Evolutionary conservation across 371 early-diverging fungal species (phyloP).

Genomic region (Mortierella sp.): DNA sequence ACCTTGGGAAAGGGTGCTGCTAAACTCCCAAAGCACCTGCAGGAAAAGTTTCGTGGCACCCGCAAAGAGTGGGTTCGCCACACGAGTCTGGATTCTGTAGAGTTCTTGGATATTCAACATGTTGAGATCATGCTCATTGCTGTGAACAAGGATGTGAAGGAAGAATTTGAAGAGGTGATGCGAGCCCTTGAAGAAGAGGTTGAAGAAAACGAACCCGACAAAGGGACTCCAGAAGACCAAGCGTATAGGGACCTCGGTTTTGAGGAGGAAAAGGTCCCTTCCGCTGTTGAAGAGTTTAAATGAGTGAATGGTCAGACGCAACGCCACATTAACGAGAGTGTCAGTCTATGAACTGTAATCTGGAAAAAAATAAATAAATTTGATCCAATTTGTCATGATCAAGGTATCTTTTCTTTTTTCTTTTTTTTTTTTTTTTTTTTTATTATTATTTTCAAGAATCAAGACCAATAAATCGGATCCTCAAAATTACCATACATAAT

Average conservation of each 20-base stretch:
- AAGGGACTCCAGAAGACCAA: conserved; percentile 8
- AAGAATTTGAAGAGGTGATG: conserved; percentile 21
- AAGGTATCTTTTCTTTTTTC: no score
- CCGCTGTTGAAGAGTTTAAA: background rate
- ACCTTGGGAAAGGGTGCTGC: conserved; percentile 23
- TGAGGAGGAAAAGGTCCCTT: conserved; percentile 11
- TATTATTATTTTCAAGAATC: no score
- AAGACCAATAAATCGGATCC: no score
- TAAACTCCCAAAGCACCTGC: conserved; percentile 25
- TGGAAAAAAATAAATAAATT: no score
- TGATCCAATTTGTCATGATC: no score
- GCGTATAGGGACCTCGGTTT: conserved; percentile 22
- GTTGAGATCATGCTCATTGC: conserved; percentile 25
- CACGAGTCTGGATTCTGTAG: conserved; percentile 15
- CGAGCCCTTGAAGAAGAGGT: conserved; percentile 16
- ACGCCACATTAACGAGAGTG: no score
- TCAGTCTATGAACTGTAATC: no score
- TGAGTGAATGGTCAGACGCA: background rate
- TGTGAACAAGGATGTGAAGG: conserved; percentile 15
- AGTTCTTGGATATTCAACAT: conserved; percentile 24
- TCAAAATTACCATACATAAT: no score
- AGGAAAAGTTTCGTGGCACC: conserved; percentile 27
- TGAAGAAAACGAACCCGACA: background rate
- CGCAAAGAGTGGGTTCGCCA: conserved; percentile 32
- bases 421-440: no score